Evolutionary conservation across 805 yeast genomes (phyloP).

Genomic region (Lachancea fermentati): DNA sequence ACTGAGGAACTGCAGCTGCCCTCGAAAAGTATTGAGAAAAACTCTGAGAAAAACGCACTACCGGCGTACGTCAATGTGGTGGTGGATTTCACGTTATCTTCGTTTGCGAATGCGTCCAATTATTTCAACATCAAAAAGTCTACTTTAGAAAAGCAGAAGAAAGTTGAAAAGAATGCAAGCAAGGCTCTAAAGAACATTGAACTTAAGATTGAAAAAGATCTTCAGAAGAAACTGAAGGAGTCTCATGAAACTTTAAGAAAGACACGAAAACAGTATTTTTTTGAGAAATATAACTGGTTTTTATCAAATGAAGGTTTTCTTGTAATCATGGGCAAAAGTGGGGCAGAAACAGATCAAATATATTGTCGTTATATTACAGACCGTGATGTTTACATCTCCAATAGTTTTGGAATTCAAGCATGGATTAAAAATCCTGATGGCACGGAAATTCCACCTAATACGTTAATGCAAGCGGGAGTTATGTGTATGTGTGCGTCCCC

Average conservation of each 20-base stretch:
- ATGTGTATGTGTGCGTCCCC: slow-evolving; percentile 74
- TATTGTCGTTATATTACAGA: slow-evolving; percentile 70
- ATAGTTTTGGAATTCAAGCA: slow-evolving; percentile 66
- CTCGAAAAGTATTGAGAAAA: too few species aligned
- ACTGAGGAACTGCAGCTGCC: too few species aligned
- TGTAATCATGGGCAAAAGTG: slow-evolving; percentile 82
- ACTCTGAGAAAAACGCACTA: background rate
- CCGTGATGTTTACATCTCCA: slow-evolving; percentile 72
- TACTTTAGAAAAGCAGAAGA: slow-evolving; percentile 72
- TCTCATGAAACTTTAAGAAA: slow-evolving; percentile 50
- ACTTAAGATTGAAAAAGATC: slow-evolving; percentile 64
- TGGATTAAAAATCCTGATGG: slow-evolving; percentile 74
- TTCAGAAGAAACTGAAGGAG: slow-evolving; percentile 56
- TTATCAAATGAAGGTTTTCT: slow-evolving; percentile 84
- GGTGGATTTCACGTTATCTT: slow-evolving; percentile 65
- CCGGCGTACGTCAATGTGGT: slow-evolving; percentile 36
- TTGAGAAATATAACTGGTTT: slow-evolving; percentile 94
- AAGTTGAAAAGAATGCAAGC: slow-evolving; percentile 71
- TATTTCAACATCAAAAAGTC: slow-evolving; percentile 73
- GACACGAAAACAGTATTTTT: slow-evolving; percentile 74
- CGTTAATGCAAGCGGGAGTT: slow-evolving; percentile 85
- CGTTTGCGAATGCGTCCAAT: slow-evolving; percentile 82
- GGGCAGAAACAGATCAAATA: slow-evolving; percentile 70
- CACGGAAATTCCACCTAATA: slow-evolving; percentile 77
- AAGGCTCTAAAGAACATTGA: slow-evolving; percentile 82